A percentile compares a stretch with the other conserved stretches of the same genome.
Conservation (phyloP, 2,329 filamentous ascomycete species). For the Mariannaea elegans region DNA sequence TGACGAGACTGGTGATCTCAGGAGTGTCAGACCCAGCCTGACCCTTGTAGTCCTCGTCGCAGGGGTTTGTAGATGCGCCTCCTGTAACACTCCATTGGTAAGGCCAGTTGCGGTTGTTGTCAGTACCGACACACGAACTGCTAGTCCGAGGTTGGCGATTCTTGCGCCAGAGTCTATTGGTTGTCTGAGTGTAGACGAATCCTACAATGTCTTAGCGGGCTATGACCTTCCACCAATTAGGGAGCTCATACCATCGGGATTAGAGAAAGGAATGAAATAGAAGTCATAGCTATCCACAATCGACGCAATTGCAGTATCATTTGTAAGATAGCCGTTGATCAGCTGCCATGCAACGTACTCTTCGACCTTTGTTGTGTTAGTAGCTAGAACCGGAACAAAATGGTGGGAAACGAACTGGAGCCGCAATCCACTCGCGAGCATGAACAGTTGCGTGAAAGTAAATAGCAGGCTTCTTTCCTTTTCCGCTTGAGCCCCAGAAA, state of each 20-base stretch:
- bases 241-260: conserved; percentile 61
- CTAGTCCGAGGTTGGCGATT: conserved; percentile 57
- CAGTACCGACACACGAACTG: conserved; percentile 58
- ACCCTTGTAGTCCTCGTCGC: conserved; percentile 60
- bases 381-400: background rate
- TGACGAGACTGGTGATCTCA: conserved; percentile 59
- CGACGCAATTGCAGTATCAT: conserved; percentile 46
- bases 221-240: rapidly evolving
- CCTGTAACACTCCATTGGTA: conserved; percentile 60
- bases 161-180: conserved; percentile 69
- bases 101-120: conserved; percentile 70
- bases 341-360: conserved; percentile 64
- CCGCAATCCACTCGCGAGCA: conserved; percentile 66
- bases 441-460: conserved; percentile 67
- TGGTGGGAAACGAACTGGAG: conserved; percentile 41
- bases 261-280: conserved; percentile 70
- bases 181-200: conserved; percentile 62
- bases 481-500: conserved; percentile 57
- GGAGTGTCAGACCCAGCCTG: conserved; percentile 54
- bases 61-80: conserved; percentile 62
- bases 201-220: conserved; percentile 15
- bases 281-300: conserved; percentile 72
- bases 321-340: conserved; percentile 54
- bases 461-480: conserved; percentile 58
- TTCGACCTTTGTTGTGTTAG: conserved; percentile 44